Evolutionary conservation across 176 grass and related monocot genomes (phyloP), one percentile per base, ranked within the genome.

Genomic region (Avena sativa): DNA sequence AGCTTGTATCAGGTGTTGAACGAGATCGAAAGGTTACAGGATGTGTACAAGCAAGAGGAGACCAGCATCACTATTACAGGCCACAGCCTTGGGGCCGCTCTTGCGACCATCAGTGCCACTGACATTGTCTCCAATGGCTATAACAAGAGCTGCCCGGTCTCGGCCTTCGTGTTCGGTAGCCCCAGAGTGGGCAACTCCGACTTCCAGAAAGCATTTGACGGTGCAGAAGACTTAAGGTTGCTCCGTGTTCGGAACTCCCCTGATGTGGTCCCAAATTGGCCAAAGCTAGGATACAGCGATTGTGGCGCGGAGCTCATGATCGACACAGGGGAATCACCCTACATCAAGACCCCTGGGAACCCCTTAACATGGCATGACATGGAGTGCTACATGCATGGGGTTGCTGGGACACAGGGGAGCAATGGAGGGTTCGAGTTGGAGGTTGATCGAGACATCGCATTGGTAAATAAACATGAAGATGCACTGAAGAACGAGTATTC

Each of bases 51-150:
- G 32, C 78, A 86, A 47, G 92, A 94, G 80, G 92, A 96, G 83
- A 91, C 87, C 9, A 96, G 92, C 89, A 94, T 99, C 84, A 90
- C 94, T 30, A 38, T 99, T 74, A 96, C 97, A 62, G 97, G 97
- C 2, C 97, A 99, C 89, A 99, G 97, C 77, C 92, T 99, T 71
- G 94, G 92, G 23, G 90, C 94, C 8, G 87, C 92, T 11, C 84
- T 99, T 23, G 87, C 94, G 30, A 99, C 97, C 44, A 91, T 99
- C 83, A 99, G 72, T 16, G 88, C 92, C 55, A 80, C 86, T 17
- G 94, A 94, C 77, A 93, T 98, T 6, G 72, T 90, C 55, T 88
- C 90, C 73, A 93, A 94, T 57, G 62, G 89, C 25, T 77, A 91
- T 77, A 96, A 91, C 71, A 76, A 76, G 12, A 87, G 65, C 12